Percentiles rank a stretch among this genome's conserved stretches.
phyloP scores from a whole-genome alignment of 2,329 filamentous ascomycete genomes.

The Cryphonectria nitschkei region DNA sequence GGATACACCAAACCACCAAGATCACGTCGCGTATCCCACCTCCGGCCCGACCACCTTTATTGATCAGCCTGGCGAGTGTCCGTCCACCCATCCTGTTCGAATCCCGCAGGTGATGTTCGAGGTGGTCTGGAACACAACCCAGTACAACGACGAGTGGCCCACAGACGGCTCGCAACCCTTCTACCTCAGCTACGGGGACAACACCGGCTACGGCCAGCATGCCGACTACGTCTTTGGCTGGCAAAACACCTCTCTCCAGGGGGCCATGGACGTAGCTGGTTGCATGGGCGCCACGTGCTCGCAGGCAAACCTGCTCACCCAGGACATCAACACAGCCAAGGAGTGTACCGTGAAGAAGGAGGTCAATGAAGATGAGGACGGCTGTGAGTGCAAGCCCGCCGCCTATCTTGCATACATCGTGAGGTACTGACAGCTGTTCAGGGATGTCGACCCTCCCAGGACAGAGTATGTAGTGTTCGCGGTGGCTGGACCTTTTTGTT shows the following conservation, averaged over 20 bases:
- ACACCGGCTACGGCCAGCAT: constrained; percentile 40
- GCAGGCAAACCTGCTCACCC: constrained; percentile 9
- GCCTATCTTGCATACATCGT: background rate
- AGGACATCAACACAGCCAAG: constrained; percentile 3
- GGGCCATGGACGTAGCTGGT: constrained; percentile 33
- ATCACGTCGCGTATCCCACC: constrained; percentile 45
- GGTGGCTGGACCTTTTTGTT: background rate
- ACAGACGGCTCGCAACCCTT: constrained; percentile 41
- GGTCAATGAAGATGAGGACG: constrained; percentile 4
- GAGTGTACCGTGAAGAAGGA: constrained; percentile 1
- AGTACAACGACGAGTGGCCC: constrained; percentile 39
- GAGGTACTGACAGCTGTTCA: background rate
- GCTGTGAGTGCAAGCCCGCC: background rate
- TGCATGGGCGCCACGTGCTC: constrained; percentile 7
- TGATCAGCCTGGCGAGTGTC: background rate
- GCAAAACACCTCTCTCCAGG: constrained; percentile 39
- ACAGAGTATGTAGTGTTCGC: background rate
- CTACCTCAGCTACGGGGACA: constrained; percentile 37
- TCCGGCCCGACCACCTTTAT: background rate
- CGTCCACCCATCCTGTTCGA: constrained; percentile 35
- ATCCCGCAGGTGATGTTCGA: constrained; percentile 42
- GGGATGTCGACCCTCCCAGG: constrained; percentile 3
- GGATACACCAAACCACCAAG: constrained; percentile 51
- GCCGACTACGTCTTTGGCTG: constrained; percentile 47
- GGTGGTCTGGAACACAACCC: constrained; percentile 39